These are phyloP conservation scores for Paramarasmius palmivorus DNA, from an alignment of 1,284 basidiomycete species.

Conservation along the genomic window DNA sequence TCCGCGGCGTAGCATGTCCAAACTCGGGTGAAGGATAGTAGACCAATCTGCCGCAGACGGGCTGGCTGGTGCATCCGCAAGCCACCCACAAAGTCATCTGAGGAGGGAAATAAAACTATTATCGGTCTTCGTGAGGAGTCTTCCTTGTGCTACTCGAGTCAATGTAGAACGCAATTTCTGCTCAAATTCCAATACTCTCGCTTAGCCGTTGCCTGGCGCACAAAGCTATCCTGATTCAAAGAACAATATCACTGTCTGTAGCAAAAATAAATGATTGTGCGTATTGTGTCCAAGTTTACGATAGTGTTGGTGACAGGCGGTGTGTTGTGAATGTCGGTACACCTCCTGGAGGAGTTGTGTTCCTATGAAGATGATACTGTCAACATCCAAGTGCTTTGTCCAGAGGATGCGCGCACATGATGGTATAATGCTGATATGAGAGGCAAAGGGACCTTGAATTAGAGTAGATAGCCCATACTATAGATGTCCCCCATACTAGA, in stretches of 20 bases:
- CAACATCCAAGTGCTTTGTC: background rate
- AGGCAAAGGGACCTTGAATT: no score
- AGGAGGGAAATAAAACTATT: no score
- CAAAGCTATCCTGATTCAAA: background rate
- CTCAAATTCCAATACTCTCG: slow-evolving; percentile 18
- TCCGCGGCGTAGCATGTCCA: slow-evolving; percentile 32
- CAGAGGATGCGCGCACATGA: no score
- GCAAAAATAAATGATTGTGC: slow-evolving; percentile 1
- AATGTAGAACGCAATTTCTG: no score
- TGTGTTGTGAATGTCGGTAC: background rate
- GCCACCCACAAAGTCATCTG: slow-evolving; percentile 25
- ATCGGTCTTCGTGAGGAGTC: background rate
- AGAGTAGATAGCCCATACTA: no score
- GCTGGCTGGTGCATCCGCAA: slow-evolving; percentile 9
- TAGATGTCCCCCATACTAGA: no score
- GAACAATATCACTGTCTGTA: background rate
- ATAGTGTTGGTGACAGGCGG: background rate
- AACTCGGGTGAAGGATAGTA: slow-evolving; percentile 32
- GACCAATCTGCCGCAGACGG: slow-evolving; percentile 16
- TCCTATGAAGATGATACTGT: no score
- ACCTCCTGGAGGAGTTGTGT: background rate
- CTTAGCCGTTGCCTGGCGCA: slow-evolving; percentile 20
- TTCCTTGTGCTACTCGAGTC: no score
- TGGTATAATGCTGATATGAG: no score
- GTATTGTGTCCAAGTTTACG: background rate